Evolutionary conservation across 2,329 filamentous ascomycete genomes (phyloP).

Genomic region (Fusarium haematococcum): DNA sequence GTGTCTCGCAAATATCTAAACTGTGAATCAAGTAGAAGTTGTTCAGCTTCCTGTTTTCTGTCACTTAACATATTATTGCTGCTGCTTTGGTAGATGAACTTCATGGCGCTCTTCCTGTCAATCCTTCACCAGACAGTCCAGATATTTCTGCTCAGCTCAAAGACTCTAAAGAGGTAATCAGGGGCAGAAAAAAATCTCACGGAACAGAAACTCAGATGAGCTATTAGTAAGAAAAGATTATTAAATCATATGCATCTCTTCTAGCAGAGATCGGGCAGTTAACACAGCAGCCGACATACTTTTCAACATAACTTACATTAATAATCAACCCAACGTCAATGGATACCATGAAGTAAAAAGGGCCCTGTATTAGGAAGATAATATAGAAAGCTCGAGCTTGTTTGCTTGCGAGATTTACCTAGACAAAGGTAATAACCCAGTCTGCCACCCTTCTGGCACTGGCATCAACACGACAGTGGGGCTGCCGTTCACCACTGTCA

Average conservation of each 20-base stretch:
- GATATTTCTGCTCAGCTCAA: not conserved
- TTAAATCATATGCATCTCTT: not conserved
- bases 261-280: not conserved
- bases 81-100: not conserved
- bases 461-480: not conserved
- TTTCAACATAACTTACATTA: not conserved
- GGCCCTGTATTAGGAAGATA: not conserved
- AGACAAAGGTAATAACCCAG: not conserved
- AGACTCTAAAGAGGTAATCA: not conserved
- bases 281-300: not conserved
- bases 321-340: not conserved
- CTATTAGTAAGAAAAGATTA: not conserved
- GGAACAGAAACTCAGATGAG: not conserved
- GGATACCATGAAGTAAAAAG: not conserved
- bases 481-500: not conserved
- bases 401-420: not conserved
- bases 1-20: not conserved
- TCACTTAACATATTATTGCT: not conserved
- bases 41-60: not conserved
- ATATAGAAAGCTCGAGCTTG: not conserved
- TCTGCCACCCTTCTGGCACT: not conserved
- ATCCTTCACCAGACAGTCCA: not conserved
- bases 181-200: not conserved
- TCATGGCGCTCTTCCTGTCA: not conserved
- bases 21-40: not conserved